Evolutionary conservation across 192 early-diverging fungal species (phyloP), one percentile per base, ranked within the genome.

Genomic region (Linderina pennispora): DNA sequence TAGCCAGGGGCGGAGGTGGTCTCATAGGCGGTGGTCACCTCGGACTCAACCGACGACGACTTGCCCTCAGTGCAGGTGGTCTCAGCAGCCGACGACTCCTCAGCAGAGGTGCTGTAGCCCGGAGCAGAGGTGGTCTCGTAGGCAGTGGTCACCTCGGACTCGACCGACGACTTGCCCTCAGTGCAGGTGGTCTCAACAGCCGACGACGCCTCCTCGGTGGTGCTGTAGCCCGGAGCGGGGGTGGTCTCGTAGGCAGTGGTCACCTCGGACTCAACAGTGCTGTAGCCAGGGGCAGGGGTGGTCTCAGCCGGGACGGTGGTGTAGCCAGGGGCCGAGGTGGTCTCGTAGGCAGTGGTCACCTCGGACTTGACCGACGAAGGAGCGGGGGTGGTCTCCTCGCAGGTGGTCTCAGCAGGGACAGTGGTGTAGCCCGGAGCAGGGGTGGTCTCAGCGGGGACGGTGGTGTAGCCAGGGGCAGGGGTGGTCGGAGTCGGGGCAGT

Each of bases 31-130:
- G n/a, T n/a, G n/a, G n/a, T n/a, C n/a, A n/a, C n/a, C n/a, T n/a
- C n/a, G n/a, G n/a, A n/a, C n/a, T n/a, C n/a, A n/a, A n/a, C n/a
- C n/a, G n/a, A n/a, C n/a, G n/a, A n/a, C n/a, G 31, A 13, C 7
- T 6, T 32, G 31, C 31, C 13, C 31, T 8, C 31, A 6, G 23
- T 32, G 15, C 18, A 18, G 13, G 34, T 43, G 33, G 34, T 22
- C 39, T 51, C 28, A 19, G 10, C 5, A 17, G 18, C 36, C n/a
- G n/a, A n/a, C n/a, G n/a, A n/a, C n/a, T n/a, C n/a, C n/a, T 51
- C 49, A 20, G 36, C n/a, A 21, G 28, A 36, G 32, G 49, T 39
- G 49, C 9, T 36, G 40, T 50, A 50, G 31, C 49, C 39, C 14
- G 23, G 23, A 33, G 34, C 14, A 18, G 22, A 14, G 9, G 42